These are phyloP conservation scores for Tetraselmis chui DNA, from an alignment of 139 green algal species.

Conservation along the genomic window DNA sequence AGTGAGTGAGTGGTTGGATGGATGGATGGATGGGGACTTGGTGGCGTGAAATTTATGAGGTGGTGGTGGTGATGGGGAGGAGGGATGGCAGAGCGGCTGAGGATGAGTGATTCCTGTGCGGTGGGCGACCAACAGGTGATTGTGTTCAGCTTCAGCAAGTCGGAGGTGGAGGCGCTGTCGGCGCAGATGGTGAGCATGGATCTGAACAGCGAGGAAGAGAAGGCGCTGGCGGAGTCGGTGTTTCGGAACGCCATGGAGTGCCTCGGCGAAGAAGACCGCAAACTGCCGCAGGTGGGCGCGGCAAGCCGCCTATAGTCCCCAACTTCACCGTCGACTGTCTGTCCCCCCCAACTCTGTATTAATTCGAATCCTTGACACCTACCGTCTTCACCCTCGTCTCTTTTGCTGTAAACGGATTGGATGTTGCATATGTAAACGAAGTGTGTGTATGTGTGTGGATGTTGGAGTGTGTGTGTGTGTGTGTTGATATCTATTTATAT, in stretches of 20 bases:
- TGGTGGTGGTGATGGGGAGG: not conserved
- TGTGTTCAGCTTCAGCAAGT: slow-evolving; percentile 74
- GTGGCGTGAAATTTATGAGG: not conserved
- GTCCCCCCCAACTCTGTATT: no score
- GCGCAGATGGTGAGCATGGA: slow-evolving; percentile 33
- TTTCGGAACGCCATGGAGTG: slow-evolving; percentile 58
- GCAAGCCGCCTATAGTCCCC: no score
- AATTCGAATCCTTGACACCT: no score
- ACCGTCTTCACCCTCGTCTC: no score
- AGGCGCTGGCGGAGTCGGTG: slow-evolving; percentile 51
- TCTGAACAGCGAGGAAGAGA: slow-evolving; percentile 35
- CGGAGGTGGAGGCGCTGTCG: slow-evolving; percentile 58
- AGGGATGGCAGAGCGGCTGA: slow-evolving; percentile 34
- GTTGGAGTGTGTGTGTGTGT: no score
- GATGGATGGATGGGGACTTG: no score
- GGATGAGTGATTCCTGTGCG: slow-evolving; percentile 37
- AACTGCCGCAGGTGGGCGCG: slow-evolving; percentile 10
- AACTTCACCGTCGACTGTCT: no score
- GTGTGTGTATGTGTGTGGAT: no score
- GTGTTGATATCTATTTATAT: no score
- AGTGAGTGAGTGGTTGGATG: no score
- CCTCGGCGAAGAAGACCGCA: slow-evolving; percentile 22
- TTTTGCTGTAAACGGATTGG: no score
- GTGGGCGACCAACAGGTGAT: slow-evolving; percentile 32
- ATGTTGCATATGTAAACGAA: no score